A percentile compares a stretch with the other conserved stretches of the same genome.
phyloP scores from a whole-genome alignment of 2,329 filamentous ascomycete genomes.

The Fonsecaea pedrosoi region DNA sequence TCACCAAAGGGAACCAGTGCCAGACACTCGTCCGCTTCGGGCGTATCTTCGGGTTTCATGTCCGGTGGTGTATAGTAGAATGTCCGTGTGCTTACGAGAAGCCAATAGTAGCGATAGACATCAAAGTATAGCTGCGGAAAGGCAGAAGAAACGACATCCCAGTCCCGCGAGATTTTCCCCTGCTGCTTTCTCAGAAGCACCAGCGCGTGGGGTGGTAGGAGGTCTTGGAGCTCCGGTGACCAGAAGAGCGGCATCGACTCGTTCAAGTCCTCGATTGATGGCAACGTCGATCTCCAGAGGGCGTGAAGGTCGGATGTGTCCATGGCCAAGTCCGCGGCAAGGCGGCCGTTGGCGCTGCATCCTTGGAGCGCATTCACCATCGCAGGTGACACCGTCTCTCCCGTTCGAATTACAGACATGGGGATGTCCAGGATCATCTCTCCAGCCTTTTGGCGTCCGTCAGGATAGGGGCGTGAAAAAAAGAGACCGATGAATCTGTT shows the following conservation, averaged over 20 bases:
- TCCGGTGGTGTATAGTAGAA: constrained; percentile 63
- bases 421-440: constrained; percentile 18
- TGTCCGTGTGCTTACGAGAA: constrained; percentile 65
- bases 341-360: constrained; percentile 23
- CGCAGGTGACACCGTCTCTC: constrained; percentile 3
- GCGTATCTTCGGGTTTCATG: constrained; percentile 37
- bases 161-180: constrained; percentile 18
- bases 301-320: constrained; percentile 7
- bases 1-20: constrained; percentile 55
- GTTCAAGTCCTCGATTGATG: constrained; percentile 1
- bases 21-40: constrained; percentile 53
- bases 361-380: background rate
- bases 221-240: background rate
- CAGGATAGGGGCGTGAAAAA: background rate
- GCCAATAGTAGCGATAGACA: constrained; percentile 59
- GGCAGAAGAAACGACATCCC: constrained; percentile 12
- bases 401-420: constrained; percentile 15
- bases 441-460: constrained; percentile 16
- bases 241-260: constrained; percentile 22
- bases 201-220: constrained; percentile 14
- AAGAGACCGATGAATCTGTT: background rate
- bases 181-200: constrained; percentile 19
- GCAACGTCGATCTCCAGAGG: constrained; percentile 21
- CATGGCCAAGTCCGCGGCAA: constrained; percentile 18
- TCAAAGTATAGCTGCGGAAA: constrained; percentile 3